Evolutionary conservation across 257 asterid genomes (phyloP).

Genomic region (Nicotiana benthamiana): DNA sequence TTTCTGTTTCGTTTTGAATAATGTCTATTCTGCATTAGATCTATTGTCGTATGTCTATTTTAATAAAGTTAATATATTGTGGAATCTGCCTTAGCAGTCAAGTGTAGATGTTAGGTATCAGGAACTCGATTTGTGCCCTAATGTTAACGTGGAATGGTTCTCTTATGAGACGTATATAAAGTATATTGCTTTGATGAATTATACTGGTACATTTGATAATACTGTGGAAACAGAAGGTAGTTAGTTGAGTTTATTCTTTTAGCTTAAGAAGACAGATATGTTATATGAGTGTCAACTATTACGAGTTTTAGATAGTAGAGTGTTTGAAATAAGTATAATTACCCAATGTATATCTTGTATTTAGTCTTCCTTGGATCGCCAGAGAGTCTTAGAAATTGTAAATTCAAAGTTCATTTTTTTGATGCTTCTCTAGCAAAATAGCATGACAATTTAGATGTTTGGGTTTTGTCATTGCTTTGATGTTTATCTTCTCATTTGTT

Average conservation of each 20-base stretch:
- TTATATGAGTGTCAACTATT: too few species aligned
- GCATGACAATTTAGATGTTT: not conserved
- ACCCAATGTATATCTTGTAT: not conserved
- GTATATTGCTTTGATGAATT: not conserved
- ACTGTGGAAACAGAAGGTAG: not conserved
- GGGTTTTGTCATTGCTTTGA: not conserved
- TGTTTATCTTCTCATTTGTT: too few species aligned
- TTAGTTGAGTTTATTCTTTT: not conserved
- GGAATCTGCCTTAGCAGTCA: not conserved
- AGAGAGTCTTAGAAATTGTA: not conserved
- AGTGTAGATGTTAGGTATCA: not conserved
- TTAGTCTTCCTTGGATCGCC: not conserved
- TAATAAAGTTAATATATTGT: not conserved
- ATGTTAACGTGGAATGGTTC: not conserved
- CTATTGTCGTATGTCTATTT: not conserved
- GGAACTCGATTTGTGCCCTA: not conserved
- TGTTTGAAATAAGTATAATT: not conserved
- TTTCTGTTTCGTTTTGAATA: not conserved
- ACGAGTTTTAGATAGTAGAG: too few species aligned
- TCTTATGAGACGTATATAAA: not conserved
- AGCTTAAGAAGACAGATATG: not conserved
- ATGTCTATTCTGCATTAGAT: not conserved
- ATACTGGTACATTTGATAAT: not conserved
- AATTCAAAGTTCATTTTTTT: not conserved
- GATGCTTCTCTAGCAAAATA: not conserved